A percentile compares a stretch with the other conserved stretches of the same genome.
These are phyloP conservation scores for Suhomyces kilbournensis DNA, from an alignment of 805 yeast genomes.

Conservation along the genomic window DNA sequence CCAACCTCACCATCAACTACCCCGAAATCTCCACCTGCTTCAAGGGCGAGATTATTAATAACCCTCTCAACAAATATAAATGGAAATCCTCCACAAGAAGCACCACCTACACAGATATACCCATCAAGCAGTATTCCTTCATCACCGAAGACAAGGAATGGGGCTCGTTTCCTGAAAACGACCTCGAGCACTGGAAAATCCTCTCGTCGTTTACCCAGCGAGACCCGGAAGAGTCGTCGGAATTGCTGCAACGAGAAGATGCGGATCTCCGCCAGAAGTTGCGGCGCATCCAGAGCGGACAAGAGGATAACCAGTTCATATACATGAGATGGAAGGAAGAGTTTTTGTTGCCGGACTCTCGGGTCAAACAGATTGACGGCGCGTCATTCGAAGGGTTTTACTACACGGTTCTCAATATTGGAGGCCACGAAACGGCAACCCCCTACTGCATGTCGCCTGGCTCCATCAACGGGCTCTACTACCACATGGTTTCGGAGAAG, in stretches of 20 bases:
- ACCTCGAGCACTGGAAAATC: slow-evolving; percentile 51
- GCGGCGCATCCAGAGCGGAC: slow-evolving; percentile 27
- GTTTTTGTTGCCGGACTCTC: slow-evolving; percentile 78
- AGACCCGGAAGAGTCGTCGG: slow-evolving; percentile 13
- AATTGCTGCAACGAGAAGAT: slow-evolving; percentile 4
- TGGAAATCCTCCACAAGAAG: slow-evolving; percentile 16
- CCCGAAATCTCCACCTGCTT: slow-evolving; percentile 70
- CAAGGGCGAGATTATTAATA: slow-evolving; percentile 66
- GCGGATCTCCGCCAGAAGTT: slow-evolving; percentile 25
- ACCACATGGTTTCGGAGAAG: slow-evolving; percentile 74
- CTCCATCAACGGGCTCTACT: slow-evolving; percentile 74
- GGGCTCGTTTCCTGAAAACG: slow-evolving; percentile 44
- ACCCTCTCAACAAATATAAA: slow-evolving; percentile 30
- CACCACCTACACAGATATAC: slow-evolving; percentile 9
- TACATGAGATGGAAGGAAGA: slow-evolving; percentile 97
- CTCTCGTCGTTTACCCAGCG: slow-evolving; percentile 52
- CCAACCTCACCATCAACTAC: slow-evolving; percentile 59
- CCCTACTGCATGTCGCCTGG: slow-evolving; percentile 47
- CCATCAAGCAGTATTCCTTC: slow-evolving; percentile 44
- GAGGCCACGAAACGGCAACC: slow-evolving; percentile 12
- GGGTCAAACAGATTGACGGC: slow-evolving; percentile 54
- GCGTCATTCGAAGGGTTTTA: slow-evolving; percentile 94
- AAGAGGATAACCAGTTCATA: slow-evolving; percentile 36
- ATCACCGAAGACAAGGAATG: slow-evolving; percentile 57
- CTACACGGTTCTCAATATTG: slow-evolving; percentile 78